Evolutionary conservation across 2,329 filamentous ascomycete species (phyloP).

Genomic region (Penicillium sp.): DNA sequence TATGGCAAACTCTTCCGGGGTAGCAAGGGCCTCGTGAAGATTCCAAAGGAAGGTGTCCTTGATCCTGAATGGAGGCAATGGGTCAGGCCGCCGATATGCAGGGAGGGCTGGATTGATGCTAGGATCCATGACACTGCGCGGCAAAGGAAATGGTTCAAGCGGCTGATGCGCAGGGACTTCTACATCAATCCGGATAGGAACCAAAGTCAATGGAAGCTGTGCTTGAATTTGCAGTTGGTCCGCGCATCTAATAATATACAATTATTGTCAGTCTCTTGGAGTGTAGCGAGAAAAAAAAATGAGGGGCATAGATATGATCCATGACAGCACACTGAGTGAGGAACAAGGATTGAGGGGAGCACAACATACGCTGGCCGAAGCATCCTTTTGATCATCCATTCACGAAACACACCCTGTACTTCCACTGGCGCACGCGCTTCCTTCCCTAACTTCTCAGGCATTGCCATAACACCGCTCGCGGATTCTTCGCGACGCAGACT

Average conservation of each 20-base stretch:
- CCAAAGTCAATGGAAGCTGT: slow-evolving; percentile 79
- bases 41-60: slow-evolving; percentile 99
- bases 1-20: slow-evolving; percentile 93
- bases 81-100: slow-evolving; percentile 75
- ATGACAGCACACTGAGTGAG: no score
- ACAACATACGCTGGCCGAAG: slow-evolving; percentile 45
- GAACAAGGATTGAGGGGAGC: slow-evolving; percentile 1
- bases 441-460: slow-evolving; percentile 76
- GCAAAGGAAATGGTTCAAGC: slow-evolving; percentile 47
- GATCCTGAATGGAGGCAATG: slow-evolving; percentile 78
- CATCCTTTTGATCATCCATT: slow-evolving; percentile 82
- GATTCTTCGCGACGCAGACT: slow-evolving; percentile 76
- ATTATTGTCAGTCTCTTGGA: no score
- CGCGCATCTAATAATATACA: slow-evolving; percentile 46
- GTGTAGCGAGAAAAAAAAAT: no score
- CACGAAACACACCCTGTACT: slow-evolving; percentile 85
- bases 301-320: slow-evolving; percentile 5
- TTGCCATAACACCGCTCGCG: slow-evolving; percentile 60
- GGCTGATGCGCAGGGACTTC: slow-evolving; percentile 72
- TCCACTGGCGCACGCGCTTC: slow-evolving; percentile 75
- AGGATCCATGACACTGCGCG: slow-evolving; percentile 42
- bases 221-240: slow-evolving; percentile 64
- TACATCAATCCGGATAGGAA: slow-evolving; percentile 94
- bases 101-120: slow-evolving; percentile 64
- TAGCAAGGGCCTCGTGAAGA: slow-evolving; percentile 87